Percentiles rank a stretch among this genome's conserved stretches.
phyloP scores from a whole-genome alignment of 768 basidiomycete genomes.

The Leucocoprinus birnbaumii region DNA sequence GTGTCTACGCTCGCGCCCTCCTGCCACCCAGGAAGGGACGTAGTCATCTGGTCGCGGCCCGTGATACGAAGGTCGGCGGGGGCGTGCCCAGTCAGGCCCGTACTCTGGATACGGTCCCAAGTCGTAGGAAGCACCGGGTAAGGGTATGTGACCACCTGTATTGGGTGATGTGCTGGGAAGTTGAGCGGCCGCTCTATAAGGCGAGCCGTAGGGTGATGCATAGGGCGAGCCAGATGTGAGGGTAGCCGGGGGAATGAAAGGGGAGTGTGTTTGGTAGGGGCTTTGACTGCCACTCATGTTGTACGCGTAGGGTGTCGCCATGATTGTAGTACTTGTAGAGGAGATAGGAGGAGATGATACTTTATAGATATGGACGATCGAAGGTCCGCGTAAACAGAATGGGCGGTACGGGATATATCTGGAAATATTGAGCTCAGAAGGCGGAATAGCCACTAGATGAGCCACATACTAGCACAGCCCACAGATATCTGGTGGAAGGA shows the following conservation, averaged over 20 bases:
- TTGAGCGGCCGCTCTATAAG: background rate
- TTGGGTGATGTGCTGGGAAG: conserved; percentile 5
- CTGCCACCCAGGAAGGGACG: background rate
- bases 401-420: conserved; percentile 1
- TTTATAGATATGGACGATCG: background rate
- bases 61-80: conserved; percentile 1
- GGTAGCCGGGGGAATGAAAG: conserved; percentile 5
- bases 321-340: background rate
- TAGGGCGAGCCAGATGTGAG: background rate
- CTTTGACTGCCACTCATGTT: background rate
- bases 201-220: conserved; percentile 1
- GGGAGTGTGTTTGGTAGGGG: conserved; percentile 1
- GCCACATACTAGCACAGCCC: conserved; percentile 2
- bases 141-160: background rate
- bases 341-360: background rate
- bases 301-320: conserved; percentile 2
- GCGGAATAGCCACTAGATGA: background rate
- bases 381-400: background rate
- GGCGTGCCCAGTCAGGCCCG: background rate
- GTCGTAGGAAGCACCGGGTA: background rate
- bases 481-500: background rate
- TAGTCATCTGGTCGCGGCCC: background rate
- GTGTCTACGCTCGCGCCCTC: background rate
- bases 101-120: background rate
- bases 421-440: background rate